A percentile compares a stretch with the other conserved stretches of the same genome.
phyloP scores from a whole-genome alignment of 2,329 filamentous ascomycete genomes.

The Hypoxylon sp. region DNA sequence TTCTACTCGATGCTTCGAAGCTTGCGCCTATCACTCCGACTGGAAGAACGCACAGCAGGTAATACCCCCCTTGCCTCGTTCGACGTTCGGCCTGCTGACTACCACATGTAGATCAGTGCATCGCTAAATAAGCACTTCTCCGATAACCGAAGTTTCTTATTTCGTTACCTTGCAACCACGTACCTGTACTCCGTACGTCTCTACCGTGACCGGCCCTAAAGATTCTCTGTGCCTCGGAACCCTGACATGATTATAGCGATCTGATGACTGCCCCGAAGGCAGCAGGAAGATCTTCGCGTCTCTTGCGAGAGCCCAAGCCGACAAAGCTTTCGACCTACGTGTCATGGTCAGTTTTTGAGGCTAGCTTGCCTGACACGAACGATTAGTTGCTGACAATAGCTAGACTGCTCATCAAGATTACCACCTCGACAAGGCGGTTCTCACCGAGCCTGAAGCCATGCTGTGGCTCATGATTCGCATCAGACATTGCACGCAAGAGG shows the following conservation, averaged over 20 bases:
- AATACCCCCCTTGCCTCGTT: constrained; percentile 18
- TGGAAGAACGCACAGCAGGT: constrained; percentile 65
- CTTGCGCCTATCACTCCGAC: constrained; percentile 64
- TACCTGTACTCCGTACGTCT: constrained; percentile 60
- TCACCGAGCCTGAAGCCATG: constrained; percentile 34
- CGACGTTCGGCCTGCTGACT: constrained; percentile 1
- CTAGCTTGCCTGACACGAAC: background rate
- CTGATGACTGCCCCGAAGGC: constrained; percentile 49
- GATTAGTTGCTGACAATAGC: background rate
- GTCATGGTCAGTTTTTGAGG: constrained; percentile 14
- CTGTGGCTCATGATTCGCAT: constrained; percentile 40
- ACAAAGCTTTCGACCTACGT: constrained; percentile 39
- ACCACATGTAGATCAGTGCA: constrained; percentile 57
- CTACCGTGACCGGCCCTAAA: too few species aligned
- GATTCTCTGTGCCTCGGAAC: background rate
- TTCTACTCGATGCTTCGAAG: constrained; percentile 57
- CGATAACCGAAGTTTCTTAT: constrained; percentile 58
- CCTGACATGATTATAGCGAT: constrained; percentile 28
- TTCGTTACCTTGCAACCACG: constrained; percentile 63
- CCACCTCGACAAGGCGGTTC: constrained; percentile 1
- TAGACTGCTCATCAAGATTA: constrained; percentile 23
- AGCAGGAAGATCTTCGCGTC: constrained; percentile 62
- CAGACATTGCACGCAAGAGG: constrained; percentile 26
- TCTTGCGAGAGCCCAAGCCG: constrained; percentile 49
- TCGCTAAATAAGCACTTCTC: constrained; percentile 61